A percentile compares a stretch with the other conserved stretches of the same genome.
These are phyloP conservation scores for Xerocomus amazonicus DNA, from an alignment of 1,284 basidiomycete genomes.

Conservation along the genomic window DNA sequence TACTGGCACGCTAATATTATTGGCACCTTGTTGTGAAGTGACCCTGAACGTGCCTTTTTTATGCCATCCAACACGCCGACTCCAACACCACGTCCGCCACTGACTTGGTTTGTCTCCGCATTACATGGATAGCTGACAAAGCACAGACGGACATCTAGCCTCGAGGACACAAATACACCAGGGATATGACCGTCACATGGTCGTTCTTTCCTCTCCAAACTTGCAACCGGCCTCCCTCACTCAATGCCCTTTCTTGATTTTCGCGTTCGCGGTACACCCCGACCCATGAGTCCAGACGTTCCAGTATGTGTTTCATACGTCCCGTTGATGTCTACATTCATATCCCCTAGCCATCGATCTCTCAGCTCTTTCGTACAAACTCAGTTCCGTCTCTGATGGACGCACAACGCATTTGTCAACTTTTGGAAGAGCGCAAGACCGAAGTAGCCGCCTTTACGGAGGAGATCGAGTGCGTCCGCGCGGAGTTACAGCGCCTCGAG, in stretches of 20 bases:
- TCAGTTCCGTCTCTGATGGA: slow-evolving; percentile 26
- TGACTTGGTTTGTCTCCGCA: too few species aligned
- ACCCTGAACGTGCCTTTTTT: too few species aligned
- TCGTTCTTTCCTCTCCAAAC: too few species aligned
- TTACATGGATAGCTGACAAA: neutral
- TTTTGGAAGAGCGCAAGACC: slow-evolving; percentile 19
- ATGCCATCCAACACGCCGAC: too few species aligned
- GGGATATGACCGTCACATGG: neutral
- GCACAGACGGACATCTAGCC: neutral
- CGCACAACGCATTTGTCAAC: slow-evolving; percentile 7
- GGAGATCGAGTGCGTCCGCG: slow-evolving; percentile 25
- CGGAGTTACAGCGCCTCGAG: slow-evolving; percentile 20
- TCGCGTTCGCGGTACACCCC: neutral
- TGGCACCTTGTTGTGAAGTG: too few species aligned
- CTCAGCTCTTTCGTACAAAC: slow-evolving; percentile 30
- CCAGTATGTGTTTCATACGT: slow-evolving; percentile 18
- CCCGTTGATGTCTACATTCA: neutral
- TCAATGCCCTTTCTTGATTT: neutral
- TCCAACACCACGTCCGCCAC: too few species aligned
- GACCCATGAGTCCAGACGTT: slow-evolving; percentile 14
- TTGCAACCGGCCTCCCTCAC: neutral
- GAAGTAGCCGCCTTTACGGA: slow-evolving; percentile 13
- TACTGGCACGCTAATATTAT: neutral
- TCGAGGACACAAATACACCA: slow-evolving; percentile 2
- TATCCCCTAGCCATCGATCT: slow-evolving; percentile 21